Evolutionary conservation across 176 grass and related monocot species (phyloP).

Genomic region (Oryza meridionalis): DNA sequence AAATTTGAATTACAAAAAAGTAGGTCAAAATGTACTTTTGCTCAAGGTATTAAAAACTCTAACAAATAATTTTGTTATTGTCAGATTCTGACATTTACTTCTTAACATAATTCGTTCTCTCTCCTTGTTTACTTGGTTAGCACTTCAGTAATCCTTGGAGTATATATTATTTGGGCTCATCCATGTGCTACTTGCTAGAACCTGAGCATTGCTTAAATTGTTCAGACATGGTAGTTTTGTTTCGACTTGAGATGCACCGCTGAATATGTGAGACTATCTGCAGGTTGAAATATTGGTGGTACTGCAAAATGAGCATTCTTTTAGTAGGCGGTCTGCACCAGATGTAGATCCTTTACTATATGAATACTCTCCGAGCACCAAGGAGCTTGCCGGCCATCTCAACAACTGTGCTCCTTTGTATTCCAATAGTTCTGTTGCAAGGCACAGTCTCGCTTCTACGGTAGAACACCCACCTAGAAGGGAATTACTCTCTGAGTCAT

Average conservation of each 20-base stretch:
- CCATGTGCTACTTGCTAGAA: neutral
- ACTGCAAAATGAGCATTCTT: constrained; percentile 79
- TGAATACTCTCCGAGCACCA: constrained; percentile 68
- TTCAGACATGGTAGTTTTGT: constrained; percentile 30
- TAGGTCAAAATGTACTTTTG: neutral
- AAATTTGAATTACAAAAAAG: constrained; percentile 23
- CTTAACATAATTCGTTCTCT: too few relatives aligned
- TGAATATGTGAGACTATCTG: constrained; percentile 25
- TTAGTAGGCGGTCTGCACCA: constrained; percentile 87
- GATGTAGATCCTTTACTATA: constrained; percentile 67
- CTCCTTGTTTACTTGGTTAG: neutral
- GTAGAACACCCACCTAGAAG: constrained; percentile 60
- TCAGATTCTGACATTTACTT: constrained; percentile 31
- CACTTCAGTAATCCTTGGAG: neutral
- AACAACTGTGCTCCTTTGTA: constrained; percentile 63
- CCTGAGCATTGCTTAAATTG: constrained; percentile 15
- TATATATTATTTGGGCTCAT: neutral
- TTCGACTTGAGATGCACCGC: neutral
- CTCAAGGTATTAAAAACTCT: neutral
- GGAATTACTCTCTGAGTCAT: constrained; percentile 56
- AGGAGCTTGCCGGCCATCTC: constrained; percentile 55
- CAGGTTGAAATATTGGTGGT: constrained; percentile 91
- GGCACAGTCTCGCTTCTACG: constrained; percentile 70
- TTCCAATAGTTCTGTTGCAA: constrained; percentile 58
- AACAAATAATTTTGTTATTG: neutral